Evolutionary conservation across 495 filamentous ascomycete genomes (phyloP).

Genomic region (Penicillium macrosclerotiorum): DNA sequence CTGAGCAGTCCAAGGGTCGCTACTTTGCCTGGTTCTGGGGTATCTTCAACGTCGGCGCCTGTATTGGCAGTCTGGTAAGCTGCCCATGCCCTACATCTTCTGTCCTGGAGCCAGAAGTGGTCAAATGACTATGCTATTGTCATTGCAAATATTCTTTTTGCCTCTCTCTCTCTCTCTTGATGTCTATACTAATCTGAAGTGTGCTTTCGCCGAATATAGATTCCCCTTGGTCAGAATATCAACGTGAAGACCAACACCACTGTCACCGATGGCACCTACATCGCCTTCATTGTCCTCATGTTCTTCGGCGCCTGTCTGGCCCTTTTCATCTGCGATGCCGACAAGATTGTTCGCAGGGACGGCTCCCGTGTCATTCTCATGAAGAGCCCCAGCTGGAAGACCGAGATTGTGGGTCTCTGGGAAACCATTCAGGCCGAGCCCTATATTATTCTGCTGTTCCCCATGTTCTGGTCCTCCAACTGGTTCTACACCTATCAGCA

Average conservation of each 20-base stretch:
- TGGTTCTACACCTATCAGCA: constrained; percentile 77
- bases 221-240: constrained; percentile 47
- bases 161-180: too few relatives aligned
- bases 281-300: constrained; percentile 51
- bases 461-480: constrained; percentile 64
- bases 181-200: too few relatives aligned
- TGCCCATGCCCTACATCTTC: too few relatives aligned
- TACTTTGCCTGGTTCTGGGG: constrained; percentile 54
- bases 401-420: constrained; percentile 41
- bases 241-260: constrained; percentile 31
- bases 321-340: constrained; percentile 53
- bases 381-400: constrained; percentile 73
- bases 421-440: constrained; percentile 38
- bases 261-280: constrained; percentile 51
- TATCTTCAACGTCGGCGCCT: constrained; percentile 54
- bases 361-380: constrained; percentile 75
- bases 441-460: constrained; percentile 46
- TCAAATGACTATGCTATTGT: too few relatives aligned
- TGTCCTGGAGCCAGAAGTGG: too few relatives aligned
- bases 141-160: too few relatives aligned
- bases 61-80: constrained; percentile 45
- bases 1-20: constrained; percentile 45
- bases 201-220: constrained; percentile 13
- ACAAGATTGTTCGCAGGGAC: constrained; percentile 70
- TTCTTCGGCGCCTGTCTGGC: constrained; percentile 59